phyloP scores from a whole-genome alignment of 176 grass and related monocot genomes.

The Saccharum spontaneum region DNA sequence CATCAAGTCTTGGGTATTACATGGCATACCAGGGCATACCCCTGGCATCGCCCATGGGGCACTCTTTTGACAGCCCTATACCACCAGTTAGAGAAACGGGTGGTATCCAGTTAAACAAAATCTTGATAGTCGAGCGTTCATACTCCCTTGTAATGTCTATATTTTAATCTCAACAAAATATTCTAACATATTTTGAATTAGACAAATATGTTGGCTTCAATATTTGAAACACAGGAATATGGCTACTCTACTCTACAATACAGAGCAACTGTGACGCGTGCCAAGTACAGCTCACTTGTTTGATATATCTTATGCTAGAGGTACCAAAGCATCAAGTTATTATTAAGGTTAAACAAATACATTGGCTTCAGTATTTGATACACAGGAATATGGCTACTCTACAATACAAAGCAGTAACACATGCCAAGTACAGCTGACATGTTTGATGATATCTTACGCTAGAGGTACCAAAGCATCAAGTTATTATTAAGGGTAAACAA shows the following conservation, averaged over 20 bases:
- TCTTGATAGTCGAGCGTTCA: background rate
- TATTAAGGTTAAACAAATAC: background rate
- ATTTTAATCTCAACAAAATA: background rate
- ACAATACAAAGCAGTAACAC: background rate
- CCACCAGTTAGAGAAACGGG: background rate
- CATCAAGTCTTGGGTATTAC: too few species aligned
- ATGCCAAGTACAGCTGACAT: background rate
- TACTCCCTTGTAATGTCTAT: background rate
- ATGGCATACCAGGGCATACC: too few species aligned
- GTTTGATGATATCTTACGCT: background rate
- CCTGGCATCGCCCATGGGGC: too few species aligned
- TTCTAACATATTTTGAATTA: background rate
- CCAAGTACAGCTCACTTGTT: background rate
- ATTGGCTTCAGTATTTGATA: too few species aligned
- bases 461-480: background rate
- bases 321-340: background rate
- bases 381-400: background rate
- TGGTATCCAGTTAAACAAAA: background rate
- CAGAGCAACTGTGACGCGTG: background rate
- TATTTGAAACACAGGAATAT: too few species aligned
- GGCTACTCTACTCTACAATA: background rate
- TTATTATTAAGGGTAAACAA: background rate
- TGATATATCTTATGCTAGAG: background rate
- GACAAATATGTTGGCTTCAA: too few species aligned
- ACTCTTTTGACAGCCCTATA: background rate